Evolutionary conservation across 2,329 filamentous ascomycete genomes (phyloP).

Genomic region (Ophiostoma angusticollis): DNA sequence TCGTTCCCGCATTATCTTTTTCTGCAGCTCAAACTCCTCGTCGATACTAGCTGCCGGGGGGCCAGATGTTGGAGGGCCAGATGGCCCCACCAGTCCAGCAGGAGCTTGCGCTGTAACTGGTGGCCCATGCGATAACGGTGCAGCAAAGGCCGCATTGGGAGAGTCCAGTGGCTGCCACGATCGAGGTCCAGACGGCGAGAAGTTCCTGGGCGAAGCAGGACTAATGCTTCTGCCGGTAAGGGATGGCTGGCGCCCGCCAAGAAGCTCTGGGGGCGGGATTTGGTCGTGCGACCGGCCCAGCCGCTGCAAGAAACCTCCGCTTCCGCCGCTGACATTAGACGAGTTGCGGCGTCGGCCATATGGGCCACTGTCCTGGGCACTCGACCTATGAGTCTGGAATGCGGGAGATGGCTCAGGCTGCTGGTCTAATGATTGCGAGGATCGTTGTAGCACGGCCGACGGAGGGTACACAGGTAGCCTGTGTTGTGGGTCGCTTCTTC

Average conservation of each 20-base stretch:
- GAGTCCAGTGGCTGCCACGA: conserved; percentile 32
- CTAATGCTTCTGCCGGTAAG: conserved; percentile 37
- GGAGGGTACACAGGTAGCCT: conserved; percentile 59
- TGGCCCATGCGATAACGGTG: background rate
- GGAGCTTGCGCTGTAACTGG: background rate
- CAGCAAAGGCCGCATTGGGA: conserved; percentile 19
- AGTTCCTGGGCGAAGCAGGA: conserved; percentile 34
- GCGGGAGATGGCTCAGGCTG: conserved; percentile 68
- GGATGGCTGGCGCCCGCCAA: conserved; percentile 34
- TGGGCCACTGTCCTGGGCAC: conserved; percentile 48
- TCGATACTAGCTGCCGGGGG: conserved; percentile 23
- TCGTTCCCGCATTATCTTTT: conserved; percentile 60
- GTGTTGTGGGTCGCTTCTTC: conserved; percentile 51
- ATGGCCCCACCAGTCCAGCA: no score
- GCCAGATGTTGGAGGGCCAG: background rate
- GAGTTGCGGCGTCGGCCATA: conserved; percentile 72
- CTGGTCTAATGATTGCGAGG: conserved; percentile 44
- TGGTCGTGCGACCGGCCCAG: conserved; percentile 31
- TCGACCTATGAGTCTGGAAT: conserved; percentile 67
- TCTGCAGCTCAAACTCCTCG: conserved; percentile 50
- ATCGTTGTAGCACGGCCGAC: conserved; percentile 59
- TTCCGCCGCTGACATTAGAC: conserved; percentile 82
- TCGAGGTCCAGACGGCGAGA: conserved; percentile 25
- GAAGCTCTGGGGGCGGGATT: conserved; percentile 28
- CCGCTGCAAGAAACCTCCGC: conserved; percentile 54